Conservation (phyloP, 192 early-diverging fungal genomes). For the Podochytrium sp. region DNA sequence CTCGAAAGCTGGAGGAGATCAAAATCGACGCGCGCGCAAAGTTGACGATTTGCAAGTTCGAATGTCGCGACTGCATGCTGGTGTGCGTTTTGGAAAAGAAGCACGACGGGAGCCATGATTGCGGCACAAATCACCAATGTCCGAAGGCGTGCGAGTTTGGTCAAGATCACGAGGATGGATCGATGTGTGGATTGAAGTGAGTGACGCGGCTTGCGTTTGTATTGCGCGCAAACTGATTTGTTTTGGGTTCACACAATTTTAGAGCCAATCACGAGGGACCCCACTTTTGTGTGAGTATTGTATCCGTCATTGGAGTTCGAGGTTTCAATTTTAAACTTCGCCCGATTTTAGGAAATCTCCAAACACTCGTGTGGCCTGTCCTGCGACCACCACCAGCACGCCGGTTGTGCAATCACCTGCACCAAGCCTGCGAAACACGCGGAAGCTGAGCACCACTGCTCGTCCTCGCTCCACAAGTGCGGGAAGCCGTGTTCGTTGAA, state of each 20-base stretch:
- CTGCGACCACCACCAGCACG: background rate
- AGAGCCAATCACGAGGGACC: background rate
- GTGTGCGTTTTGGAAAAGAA: background rate
- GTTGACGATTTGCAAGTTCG: background rate
- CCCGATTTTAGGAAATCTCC: background rate
- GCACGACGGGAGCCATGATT: slow-evolving; percentile 6
- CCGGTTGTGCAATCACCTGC: background rate
- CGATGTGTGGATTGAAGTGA: background rate
- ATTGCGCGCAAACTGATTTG: too few species aligned
- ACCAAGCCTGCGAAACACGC: slow-evolving; percentile 12
- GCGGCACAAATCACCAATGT: slow-evolving; percentile 24
- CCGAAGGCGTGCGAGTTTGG: background rate
- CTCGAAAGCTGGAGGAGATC: background rate
- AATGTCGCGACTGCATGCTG: slow-evolving; percentile 9
- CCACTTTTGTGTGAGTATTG: background rate
- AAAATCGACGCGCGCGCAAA: background rate
- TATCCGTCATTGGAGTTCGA: too few species aligned
- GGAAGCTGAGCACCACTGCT: slow-evolving; percentile 32
- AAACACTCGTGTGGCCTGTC: background rate
- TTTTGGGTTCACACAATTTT: too few species aligned
- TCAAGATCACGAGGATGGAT: background rate
- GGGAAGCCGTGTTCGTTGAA: slow-evolving; percentile 38
- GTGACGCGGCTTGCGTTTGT: too few species aligned
- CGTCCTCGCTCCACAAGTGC: slow-evolving; percentile 35
- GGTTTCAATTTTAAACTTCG: too few species aligned